These are phyloP conservation scores for Penicillium corylophilum DNA, from an alignment of 2,329 filamentous ascomycete species.

Conservation along the genomic window DNA sequence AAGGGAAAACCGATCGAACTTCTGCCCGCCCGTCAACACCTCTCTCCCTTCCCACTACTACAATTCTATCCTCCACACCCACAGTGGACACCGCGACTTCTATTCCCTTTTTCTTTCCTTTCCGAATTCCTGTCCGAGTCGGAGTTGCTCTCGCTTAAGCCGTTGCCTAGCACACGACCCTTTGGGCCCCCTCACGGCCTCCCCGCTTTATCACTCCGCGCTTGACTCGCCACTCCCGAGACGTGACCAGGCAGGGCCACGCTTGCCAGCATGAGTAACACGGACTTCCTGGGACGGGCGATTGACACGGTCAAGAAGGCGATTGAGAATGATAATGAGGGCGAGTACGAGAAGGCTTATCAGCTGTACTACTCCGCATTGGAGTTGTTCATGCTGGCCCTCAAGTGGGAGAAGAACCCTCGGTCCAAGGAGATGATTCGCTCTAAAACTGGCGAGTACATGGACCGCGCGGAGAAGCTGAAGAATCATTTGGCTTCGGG, in stretches of 20 bases:
- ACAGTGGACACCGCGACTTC: conserved; percentile 1
- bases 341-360: conserved; percentile 96
- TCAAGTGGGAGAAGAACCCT: conserved; percentile 99
- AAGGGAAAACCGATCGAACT: conserved; percentile 27
- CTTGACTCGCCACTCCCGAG: conserved; percentile 17
- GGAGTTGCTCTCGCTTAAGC: conserved; percentile 1
- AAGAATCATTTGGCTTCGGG: conserved; percentile 79
- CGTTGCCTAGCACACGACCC: conserved; percentile 15
- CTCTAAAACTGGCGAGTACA: conserved; percentile 91
- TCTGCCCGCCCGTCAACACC: conserved; percentile 27
- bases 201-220: conserved; percentile 25
- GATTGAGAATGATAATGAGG: conserved; percentile 91
- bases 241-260: conserved; percentile 7
- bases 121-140: neutral
- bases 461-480: conserved; percentile 97
- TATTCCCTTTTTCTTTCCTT: conserved; percentile 1
- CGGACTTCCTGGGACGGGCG: conserved; percentile 93
- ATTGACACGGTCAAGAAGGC: conserved; percentile 97
- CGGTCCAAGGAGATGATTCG: conserved; percentile 97
- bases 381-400: conserved; percentile 96
- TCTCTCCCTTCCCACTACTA: conserved; percentile 22
- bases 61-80: conserved; percentile 12
- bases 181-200: conserved; percentile 9
- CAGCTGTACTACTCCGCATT: conserved; percentile 93
- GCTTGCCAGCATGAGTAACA: conserved; percentile 74